These are phyloP conservation scores for Aschersonia sp. DNA, from an alignment of 2,329 filamentous ascomycete species.

Conservation along the genomic window DNA sequence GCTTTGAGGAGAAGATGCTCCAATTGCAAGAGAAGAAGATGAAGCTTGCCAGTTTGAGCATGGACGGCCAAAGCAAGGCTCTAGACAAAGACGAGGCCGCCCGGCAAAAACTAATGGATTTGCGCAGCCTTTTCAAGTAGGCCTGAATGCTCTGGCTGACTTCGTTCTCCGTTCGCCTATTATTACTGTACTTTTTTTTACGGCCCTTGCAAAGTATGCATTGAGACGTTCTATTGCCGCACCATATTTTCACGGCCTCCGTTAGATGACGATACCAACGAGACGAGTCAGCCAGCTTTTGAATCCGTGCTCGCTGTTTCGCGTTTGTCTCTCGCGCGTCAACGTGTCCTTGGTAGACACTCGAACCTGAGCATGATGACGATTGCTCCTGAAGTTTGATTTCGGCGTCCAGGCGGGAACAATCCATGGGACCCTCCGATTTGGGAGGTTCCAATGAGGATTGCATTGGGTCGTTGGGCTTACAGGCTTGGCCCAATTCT, in stretches of 20 bases:
- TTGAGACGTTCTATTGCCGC: too few species aligned
- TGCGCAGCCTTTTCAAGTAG: conserved; percentile 43
- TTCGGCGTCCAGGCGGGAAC: too few species aligned
- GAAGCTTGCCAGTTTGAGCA: conserved; percentile 73
- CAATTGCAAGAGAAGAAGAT: conserved; percentile 85
- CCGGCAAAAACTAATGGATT: conserved; percentile 45
- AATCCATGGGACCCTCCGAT: not conserved
- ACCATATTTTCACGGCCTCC: too few species aligned
- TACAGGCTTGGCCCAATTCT: not conserved
- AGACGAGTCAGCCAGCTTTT: too few species aligned
- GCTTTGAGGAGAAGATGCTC: conserved; percentile 90
- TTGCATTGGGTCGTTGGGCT: not conserved
- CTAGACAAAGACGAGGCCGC: conserved; percentile 38
- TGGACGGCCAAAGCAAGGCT: conserved; percentile 47
- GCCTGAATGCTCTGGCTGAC: conserved; percentile 2
- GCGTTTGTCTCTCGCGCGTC: too few species aligned
- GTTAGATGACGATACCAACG: too few species aligned
- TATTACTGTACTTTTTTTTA: too few species aligned
- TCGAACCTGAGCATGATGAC: too few species aligned
- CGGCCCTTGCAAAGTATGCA: too few species aligned
- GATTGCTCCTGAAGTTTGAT: too few species aligned
- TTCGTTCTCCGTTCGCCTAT: not conserved
- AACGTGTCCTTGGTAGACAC: too few species aligned
- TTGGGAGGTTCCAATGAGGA: not conserved
- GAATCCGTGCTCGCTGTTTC: too few species aligned